phyloP scores from a whole-genome alignment of 2,329 filamentous ascomycete species.

The Arthrinium puccinioides region DNA sequence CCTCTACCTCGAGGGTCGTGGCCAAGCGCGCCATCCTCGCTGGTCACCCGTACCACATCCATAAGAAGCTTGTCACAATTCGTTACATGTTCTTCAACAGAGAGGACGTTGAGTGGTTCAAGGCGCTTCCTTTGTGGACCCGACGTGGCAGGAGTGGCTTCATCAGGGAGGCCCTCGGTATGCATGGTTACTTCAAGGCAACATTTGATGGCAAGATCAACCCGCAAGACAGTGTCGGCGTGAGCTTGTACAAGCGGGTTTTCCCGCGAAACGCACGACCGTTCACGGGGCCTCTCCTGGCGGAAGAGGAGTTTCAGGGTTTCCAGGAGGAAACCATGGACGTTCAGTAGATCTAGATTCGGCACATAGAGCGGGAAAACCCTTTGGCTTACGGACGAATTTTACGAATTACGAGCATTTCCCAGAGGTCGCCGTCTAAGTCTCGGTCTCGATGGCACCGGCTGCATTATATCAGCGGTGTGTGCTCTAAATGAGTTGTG shows the following conservation, averaged over 20 bases:
- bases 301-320: slow-evolving; percentile 17
- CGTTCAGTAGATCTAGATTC: slow-evolving; percentile 11
- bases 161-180: slow-evolving; percentile 90
- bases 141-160: slow-evolving; percentile 80
- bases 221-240: slow-evolving; percentile 86
- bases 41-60: slow-evolving; percentile 96
- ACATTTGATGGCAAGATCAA: slow-evolving; percentile 96
- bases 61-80: slow-evolving; percentile 94
- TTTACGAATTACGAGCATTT: neutral
- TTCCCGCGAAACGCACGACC: slow-evolving; percentile 65
- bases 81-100: slow-evolving; percentile 99
- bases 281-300: slow-evolving; percentile 35
- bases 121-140: slow-evolving; percentile 92
- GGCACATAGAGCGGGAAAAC: neutral
- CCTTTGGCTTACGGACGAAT: too few relatives aligned
- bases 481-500: too few relatives aligned
- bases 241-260: slow-evolving; percentile 81
- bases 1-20: slow-evolving; percentile 69
- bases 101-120: slow-evolving; percentile 96
- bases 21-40: slow-evolving; percentile 92
- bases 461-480: too few relatives aligned
- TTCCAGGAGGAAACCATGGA: slow-evolving; percentile 30
- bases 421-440: too few relatives aligned
- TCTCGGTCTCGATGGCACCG: too few relatives aligned
- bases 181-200: slow-evolving; percentile 99